Evolutionary conservation across 305 asterid species (phyloP).

Genomic region (Fraxinus nigra): DNA sequence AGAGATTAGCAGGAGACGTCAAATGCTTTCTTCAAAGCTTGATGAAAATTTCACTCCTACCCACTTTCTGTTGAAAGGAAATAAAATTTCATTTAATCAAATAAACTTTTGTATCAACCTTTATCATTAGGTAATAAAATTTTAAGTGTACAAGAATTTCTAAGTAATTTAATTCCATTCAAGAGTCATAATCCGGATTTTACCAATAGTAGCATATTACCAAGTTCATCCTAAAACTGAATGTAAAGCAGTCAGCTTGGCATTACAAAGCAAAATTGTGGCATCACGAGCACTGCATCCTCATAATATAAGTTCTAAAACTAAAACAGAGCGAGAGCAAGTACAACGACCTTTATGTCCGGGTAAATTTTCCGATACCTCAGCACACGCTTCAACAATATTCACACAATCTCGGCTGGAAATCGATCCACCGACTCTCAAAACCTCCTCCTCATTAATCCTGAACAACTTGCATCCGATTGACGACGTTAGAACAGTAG

Average conservation of each 20-base stretch:
- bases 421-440: slow-evolving; percentile 58
- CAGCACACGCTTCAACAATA: slow-evolving; percentile 48
- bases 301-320: neutral
- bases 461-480: slow-evolving; percentile 48
- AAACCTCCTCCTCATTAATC: slow-evolving; percentile 32
- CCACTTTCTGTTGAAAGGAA: neutral
- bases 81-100: neutral
- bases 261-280: neutral
- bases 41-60: neutral
- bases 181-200: neutral
- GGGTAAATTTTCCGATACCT: slow-evolving; percentile 40
- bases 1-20: neutral
- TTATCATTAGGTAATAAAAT: neutral
- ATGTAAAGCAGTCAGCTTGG: neutral
- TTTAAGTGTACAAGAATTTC: neutral
- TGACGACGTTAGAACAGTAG: slow-evolving; percentile 59
- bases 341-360: slow-evolving; percentile 43
- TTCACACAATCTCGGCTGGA: slow-evolving; percentile 36
- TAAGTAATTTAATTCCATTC: neutral
- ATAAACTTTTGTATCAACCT: neutral
- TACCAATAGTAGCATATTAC: neutral
- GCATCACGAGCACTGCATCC: neutral
- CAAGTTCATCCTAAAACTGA: neutral
- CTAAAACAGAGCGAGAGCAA: neutral
- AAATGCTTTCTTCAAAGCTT: neutral